phyloP scores from a whole-genome alignment of 1,284 basidiomycete species.

The Sanguinoderma infundibulare region DNA sequence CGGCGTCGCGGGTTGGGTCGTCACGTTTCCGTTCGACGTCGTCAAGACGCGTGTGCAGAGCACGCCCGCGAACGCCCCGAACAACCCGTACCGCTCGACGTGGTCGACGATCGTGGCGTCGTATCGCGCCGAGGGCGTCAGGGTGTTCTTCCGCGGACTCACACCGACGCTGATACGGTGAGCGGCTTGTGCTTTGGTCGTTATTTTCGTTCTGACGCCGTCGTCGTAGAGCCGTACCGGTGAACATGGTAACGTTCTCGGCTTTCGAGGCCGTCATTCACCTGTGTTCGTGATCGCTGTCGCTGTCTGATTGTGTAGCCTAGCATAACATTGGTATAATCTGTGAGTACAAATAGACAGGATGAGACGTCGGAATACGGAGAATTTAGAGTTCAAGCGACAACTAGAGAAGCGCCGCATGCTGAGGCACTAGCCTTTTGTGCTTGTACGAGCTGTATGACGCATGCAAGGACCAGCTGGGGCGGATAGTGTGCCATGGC shows the following conservation, averaged over 20 bases:
- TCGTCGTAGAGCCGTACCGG: conserved; percentile 49
- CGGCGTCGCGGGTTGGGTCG: conserved; percentile 72
- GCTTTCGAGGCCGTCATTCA: conserved; percentile 54
- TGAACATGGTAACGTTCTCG: conserved; percentile 62
- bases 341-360: too few relatives aligned
- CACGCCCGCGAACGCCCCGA: conserved; percentile 54
- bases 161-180: conserved; percentile 81
- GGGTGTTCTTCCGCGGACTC: conserved; percentile 78
- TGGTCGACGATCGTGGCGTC: conserved; percentile 62
- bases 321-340: neutral
- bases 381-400: too few relatives aligned
- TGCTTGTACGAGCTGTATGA: too few relatives aligned
- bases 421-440: too few relatives aligned
- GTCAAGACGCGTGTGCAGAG: conserved; percentile 87
- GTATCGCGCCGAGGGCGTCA: conserved; percentile 65
- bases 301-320: neutral
- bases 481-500: too few relatives aligned
- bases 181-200: conserved; percentile 31
- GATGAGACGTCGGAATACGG: neutral
- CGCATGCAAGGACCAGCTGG: too few relatives aligned
- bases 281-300: conserved; percentile 33
- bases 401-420: too few relatives aligned
- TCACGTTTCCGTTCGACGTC: conserved; percentile 85
- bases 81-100: conserved; percentile 60
- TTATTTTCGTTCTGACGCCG: neutral